Evolutionary conservation across 768 basidiomycete genomes (phyloP).

Genomic region (Termitomyces sp.): DNA sequence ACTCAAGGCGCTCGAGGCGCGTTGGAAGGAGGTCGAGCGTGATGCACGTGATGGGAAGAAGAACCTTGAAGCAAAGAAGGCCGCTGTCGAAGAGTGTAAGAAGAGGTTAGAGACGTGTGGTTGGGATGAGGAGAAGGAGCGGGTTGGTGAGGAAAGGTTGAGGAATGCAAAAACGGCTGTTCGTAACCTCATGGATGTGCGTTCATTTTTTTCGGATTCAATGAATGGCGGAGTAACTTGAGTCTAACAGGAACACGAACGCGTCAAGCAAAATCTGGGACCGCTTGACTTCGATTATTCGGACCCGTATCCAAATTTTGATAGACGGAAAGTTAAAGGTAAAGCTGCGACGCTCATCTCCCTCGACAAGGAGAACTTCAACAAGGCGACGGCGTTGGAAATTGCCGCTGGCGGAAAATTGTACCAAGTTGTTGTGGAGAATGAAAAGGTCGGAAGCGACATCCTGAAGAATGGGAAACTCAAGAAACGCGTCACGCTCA

Average conservation of each 20-base stretch:
- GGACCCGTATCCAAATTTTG: constrained; percentile 73
- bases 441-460: constrained; percentile 84
- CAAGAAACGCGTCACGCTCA: constrained; percentile 86
- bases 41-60: constrained; percentile 77
- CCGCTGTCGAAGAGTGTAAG: constrained; percentile 52
- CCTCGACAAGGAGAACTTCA: constrained; percentile 61
- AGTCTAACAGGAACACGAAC: constrained; percentile 55
- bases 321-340: constrained; percentile 84
- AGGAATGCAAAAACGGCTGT: constrained; percentile 51
- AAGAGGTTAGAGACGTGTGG: constrained; percentile 52
- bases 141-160: constrained; percentile 44
- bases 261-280: constrained; percentile 58
- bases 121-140: constrained; percentile 77
- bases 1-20: constrained; percentile 65
- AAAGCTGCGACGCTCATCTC: constrained; percentile 86
- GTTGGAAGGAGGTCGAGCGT: constrained; percentile 79
- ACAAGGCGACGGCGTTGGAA: constrained; percentile 87
- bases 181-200: constrained; percentile 58
- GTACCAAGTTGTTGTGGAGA: constrained; percentile 91
- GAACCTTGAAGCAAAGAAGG: constrained; percentile 55
- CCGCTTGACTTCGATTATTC: constrained; percentile 82
- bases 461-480: constrained; percentile 70
- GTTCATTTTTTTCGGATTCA: constrained; percentile 14
- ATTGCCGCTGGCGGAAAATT: constrained; percentile 86
- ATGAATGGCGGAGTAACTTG: neutral